A percentile compares a stretch with the other conserved stretches of the same genome.
Conservation (phyloP, 1,284 basidiomycete species). For the Malassezia furfur region DNA sequence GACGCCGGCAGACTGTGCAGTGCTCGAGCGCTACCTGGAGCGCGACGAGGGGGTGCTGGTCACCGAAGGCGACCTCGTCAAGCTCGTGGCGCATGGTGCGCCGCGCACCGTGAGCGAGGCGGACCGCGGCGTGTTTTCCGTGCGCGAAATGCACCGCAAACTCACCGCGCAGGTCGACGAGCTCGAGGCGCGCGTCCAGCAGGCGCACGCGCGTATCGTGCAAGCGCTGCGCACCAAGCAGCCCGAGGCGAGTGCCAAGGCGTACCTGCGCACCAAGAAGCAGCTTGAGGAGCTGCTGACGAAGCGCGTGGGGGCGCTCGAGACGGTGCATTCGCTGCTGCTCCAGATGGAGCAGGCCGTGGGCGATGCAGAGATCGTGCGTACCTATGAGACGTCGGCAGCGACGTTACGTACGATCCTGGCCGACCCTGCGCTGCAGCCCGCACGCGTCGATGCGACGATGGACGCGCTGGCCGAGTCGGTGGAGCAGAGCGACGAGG, state of each 20-base stretch:
- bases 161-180: conserved; percentile 61
- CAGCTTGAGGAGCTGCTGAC: conserved; percentile 65
- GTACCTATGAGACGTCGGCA: conserved; percentile 70
- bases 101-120: conserved; percentile 55
- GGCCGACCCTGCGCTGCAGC: conserved; percentile 66
- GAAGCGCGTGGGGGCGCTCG: conserved; percentile 64
- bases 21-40: conserved; percentile 67
- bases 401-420: conserved; percentile 66
- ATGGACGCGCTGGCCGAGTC: conserved; percentile 76
- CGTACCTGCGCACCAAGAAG: conserved; percentile 68
- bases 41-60: conserved; percentile 63
- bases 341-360: conserved; percentile 76
- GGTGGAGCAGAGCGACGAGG: conserved; percentile 67
- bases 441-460: conserved; percentile 68
- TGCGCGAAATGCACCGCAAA: conserved; percentile 60
- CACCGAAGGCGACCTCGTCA: conserved; percentile 50
- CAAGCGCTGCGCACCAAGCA: conserved; percentile 57
- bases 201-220: conserved; percentile 53
- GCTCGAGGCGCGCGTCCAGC: conserved; percentile 60
- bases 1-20: conserved; percentile 54
- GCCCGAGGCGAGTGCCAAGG: conserved; percentile 60
- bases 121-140: conserved; percentile 64
- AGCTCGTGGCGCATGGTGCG: conserved; percentile 13
- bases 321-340: conserved; percentile 66
- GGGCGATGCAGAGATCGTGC: conserved; percentile 80